Base-by-base conservation (phyloP, 2,329 filamentous ascomycete species). In the Aureobasidium uvarum region DNA sequence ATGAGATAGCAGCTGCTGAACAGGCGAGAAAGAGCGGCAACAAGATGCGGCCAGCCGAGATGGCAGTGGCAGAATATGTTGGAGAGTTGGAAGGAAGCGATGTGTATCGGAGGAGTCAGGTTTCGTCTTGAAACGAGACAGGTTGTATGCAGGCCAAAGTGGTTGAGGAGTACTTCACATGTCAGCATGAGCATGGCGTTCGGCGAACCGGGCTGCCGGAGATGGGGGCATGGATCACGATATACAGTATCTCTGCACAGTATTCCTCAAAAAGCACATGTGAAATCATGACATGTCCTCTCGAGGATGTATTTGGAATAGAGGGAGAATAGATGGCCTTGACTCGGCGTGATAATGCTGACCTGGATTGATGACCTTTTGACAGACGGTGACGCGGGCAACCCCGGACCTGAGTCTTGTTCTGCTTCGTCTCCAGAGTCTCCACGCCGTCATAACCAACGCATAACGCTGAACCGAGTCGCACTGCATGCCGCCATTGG, bases 401-500 rank as follows among this genome's bases (percentile, higher is more conserved):
- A 52, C 50, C 50, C 50, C 50, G 50, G 50, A 52, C 18, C 7
- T 13, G 33, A 13, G 33, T 36, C 33, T 13, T n/a, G 14, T 20
- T 52, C 10, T 52, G 8, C 38, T 18, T 13, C 43, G 43, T 45
- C 43, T 36, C 41, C 14, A 41, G 39, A 11, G 36, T 55, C 20
- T 55, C 51, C 36, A 43, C 52, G 38, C 20, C 55, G 55, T 59
- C 55, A 59, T 59, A 59, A 58, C 39, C 55, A 59, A 46, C 55
- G 55, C 55, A 58, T 31, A 45, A 39, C 54, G 36, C 39, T 41
- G 23, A 25, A 28, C 28, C 41, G n/a, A 20, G 55, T 59, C 55
- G 39, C 58, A 39, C 43, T 28, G 58, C 58, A 39, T 25, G 58
- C 45, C 43, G 58, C 43, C 43, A 50, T 39, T 50, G 31, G 43